Conservation (phyloP, 768 basidiomycete species). For the Royoungia palumana region DNA sequence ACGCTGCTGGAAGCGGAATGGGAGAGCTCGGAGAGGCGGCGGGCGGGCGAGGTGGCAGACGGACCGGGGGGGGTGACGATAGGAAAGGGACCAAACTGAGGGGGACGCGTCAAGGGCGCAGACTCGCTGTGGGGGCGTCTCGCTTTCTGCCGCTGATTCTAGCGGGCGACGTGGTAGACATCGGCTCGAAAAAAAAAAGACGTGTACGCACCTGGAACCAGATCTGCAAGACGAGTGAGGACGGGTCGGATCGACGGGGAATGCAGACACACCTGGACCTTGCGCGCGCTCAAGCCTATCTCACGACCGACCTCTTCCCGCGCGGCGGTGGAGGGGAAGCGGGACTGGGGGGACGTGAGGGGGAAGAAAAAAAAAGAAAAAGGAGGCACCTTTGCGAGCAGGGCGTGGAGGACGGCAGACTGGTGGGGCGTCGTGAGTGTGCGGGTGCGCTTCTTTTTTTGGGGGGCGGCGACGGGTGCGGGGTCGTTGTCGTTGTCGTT, state of each 20-base stretch:
- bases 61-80: constrained; percentile 37
- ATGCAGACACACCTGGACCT: constrained; percentile 71
- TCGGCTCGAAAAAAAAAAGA: background rate
- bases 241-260: constrained; percentile 4
- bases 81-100: constrained; percentile 63
- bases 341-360: constrained; percentile 50
- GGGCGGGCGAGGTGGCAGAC: constrained; percentile 13
- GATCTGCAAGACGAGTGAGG: constrained; percentile 47
- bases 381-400: constrained; percentile 72
- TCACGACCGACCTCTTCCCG: constrained; percentile 84
- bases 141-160: constrained; percentile 90
- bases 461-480: constrained; percentile 35
- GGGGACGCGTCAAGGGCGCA: constrained; percentile 48
- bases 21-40: constrained; percentile 10
- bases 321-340: constrained; percentile 84
- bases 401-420: constrained; percentile 79
- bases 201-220: constrained; percentile 77
- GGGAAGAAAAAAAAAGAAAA: background rate
- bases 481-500: constrained; percentile 56
- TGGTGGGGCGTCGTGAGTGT: constrained; percentile 88
- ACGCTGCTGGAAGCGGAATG: constrained; percentile 13
- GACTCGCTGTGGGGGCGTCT: constrained; percentile 68
- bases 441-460: constrained; percentile 70
- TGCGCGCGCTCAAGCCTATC: constrained; percentile 85
- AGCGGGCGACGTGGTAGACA: constrained; percentile 1